These are phyloP conservation scores for Halenospora varia DNA, from an alignment of 495 filamentous ascomycete species.

Conservation along the genomic window DNA sequence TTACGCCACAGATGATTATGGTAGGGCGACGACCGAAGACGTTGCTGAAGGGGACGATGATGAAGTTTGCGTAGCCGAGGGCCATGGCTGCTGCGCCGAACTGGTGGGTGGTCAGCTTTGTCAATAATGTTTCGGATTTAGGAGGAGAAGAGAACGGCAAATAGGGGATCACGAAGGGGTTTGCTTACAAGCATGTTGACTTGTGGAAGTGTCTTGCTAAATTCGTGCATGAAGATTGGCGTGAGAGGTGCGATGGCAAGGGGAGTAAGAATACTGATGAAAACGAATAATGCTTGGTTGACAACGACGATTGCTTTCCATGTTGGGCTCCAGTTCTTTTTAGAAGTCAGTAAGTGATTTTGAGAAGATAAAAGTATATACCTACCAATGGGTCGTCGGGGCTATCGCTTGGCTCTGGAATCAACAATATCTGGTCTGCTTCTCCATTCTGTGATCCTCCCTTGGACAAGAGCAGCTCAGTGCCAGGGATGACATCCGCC, in stretches of 20 bases:
- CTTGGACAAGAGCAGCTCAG: slow-evolving; percentile 53
- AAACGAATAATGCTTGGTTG: slow-evolving; percentile 12
- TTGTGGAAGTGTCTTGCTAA: slow-evolving; percentile 12
- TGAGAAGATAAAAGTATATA: slow-evolving; percentile 50
- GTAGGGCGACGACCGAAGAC: slow-evolving; percentile 56
- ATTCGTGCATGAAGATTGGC: slow-evolving; percentile 17
- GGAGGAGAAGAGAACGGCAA: no score
- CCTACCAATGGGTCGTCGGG: slow-evolving; percentile 52
- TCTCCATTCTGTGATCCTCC: slow-evolving; percentile 43
- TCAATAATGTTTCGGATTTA: no score
- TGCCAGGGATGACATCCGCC: slow-evolving; percentile 43
- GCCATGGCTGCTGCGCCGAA: slow-evolving; percentile 53
- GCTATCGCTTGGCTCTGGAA: slow-evolving; percentile 45
- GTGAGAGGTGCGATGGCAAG: slow-evolving; percentile 18
- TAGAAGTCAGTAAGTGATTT: slow-evolving; percentile 42
- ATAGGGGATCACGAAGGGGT: not conserved
- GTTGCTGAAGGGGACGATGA: slow-evolving; percentile 52
- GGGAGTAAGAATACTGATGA: slow-evolving; percentile 11
- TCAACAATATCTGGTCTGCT: slow-evolving; percentile 36
- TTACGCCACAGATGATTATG: slow-evolving; percentile 46
- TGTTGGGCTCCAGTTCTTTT: slow-evolving; percentile 31
- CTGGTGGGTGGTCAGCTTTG: slow-evolving; percentile 5
- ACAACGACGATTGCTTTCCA: slow-evolving; percentile 16
- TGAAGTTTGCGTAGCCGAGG: slow-evolving; percentile 61
- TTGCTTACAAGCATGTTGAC: slow-evolving; percentile 15